Base-by-base conservation (phyloP, 2,329 filamentous ascomycete species). In the Colletotrichum filicis region DNA sequence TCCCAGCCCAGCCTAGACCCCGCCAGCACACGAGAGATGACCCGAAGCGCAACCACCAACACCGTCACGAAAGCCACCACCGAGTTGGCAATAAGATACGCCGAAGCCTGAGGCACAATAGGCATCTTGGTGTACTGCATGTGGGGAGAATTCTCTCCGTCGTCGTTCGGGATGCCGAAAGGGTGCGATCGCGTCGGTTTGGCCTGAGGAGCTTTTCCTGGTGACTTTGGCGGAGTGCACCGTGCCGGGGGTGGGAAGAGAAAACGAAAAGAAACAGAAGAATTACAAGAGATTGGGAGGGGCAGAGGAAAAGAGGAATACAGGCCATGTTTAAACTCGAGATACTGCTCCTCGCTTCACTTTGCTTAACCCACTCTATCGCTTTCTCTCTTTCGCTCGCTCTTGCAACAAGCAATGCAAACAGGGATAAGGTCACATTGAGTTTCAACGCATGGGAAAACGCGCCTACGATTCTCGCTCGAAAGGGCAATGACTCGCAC, bases 1-100 rank as follows among this genome's bases (percentile, higher is more conserved):
- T 85, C 83, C 76, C 76, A 79, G 56, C 81, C 79, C n/a, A 83
- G 73, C n/a, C 75, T 76, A 16, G 76, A 76, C 12, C 77, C 77
- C 7, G 77, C 76, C 30, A 75, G 46, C 49, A 79, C 73, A 14
- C 80, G 79, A 14, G 79, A 68, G n/a, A 77, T 49, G 3, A 82
- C 61, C 19, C 80, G 77, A 11, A 80, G 69, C 4, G 52, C 76
- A 46, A 82, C 77, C 24, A 77, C 75, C 28, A 68, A 6, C 22
- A 78, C 42, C 3, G 78, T 76, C 19, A 81, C 35, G 52, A 76
- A 57, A 4, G 37, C 66, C 32, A 57, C 62, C 22, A 76, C 66
- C 32, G 68, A 73, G 73, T 79, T 80, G 71, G 77, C 74, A 24
- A 79, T 74, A 49, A 81, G 65, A 37, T 80, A 79, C 3, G 68